Evolutionary conservation across 1,139 yeast species (phyloP), one percentile per base, ranked within the genome.

Genomic region (Suhomyces ambrosiae): DNA sequence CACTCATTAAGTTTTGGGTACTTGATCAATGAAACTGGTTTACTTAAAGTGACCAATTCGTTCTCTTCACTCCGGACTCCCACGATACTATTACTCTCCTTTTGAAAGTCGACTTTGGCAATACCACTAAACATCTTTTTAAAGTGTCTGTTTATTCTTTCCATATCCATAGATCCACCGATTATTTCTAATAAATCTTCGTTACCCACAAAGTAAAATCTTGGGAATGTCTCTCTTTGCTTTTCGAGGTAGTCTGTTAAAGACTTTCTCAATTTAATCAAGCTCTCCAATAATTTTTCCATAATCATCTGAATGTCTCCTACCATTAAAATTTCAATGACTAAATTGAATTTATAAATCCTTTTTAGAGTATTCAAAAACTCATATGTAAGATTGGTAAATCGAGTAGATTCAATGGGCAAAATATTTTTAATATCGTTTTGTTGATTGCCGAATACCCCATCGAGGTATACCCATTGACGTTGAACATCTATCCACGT

Each of bases 201-300:
- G 54, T 92, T 92, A 5, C 97, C 97, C 26, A 92, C 66, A 53
- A 92, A 90, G 51, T 84, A 89, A 43, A 90, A 85, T 31, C 97
- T 70, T 0, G 96, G 92, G 51, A 85, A 90, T 2, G 73, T 46
- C 33, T 78, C 84, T 46, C 97, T 67, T 53, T 90, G 96, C 30
- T 74, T 77, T 50, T 90, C 97, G 32, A 90, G 68, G 55, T 82
- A 92, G 11, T 86, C 94, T 2, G 82, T 72, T 12, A 92, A 69
- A 0, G 96, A 83, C 38, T 74, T 76, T 37, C 82, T 75, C 3
- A 88, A 76, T 47, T 74, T 78, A 2, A 53, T 54, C 27, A 90
- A 66, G 24, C 82, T 71, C 0, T 81, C 87, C 2, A 73, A 58
- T 6, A 81, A 56, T 30, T 81, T 73, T 11, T 71, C 71, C 56